Evolutionary conservation across 116 monocot species (phyloP).

Genomic region (Cymodocea nodosa): DNA sequence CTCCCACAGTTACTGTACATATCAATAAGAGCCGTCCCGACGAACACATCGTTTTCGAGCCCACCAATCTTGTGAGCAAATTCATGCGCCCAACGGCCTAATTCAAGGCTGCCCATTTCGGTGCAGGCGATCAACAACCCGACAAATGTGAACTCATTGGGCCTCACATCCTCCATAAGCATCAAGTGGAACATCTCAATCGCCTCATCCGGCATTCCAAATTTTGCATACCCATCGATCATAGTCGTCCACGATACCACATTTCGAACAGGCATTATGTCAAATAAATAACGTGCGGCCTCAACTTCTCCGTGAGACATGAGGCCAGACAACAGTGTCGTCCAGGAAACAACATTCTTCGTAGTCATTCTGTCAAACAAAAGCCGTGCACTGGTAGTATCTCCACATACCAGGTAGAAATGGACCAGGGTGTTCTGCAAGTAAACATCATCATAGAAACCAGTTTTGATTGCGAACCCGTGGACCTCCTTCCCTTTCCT

Average conservation of each 20-base stretch:
- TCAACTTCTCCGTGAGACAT: conserved; percentile 21
- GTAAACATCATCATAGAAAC: conserved; percentile 15
- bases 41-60: conserved; percentile 16
- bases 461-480: conserved; percentile 24
- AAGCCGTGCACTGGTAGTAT: conserved; percentile 9
- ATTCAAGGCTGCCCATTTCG: conserved; percentile 30
- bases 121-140: conserved; percentile 36
- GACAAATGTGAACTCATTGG: conserved; percentile 55
- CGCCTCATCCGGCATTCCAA: conserved; percentile 40
- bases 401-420: conserved; percentile 24
- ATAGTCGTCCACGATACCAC: conserved; percentile 63
- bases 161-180: conserved; percentile 28
- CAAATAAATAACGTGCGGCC: conserved; percentile 25
- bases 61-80: conserved; percentile 26
- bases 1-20: conserved; percentile 74
- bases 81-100: conserved; percentile 43
- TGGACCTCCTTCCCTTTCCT: conserved; percentile 27
- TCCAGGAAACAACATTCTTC: conserved; percentile 50
- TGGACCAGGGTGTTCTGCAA: conserved; percentile 27
- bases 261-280: conserved; percentile 32
- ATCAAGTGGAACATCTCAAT: conserved; percentile 38
- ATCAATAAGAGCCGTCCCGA: conserved; percentile 49
- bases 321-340: conserved; percentile 30
- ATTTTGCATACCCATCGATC: conserved; percentile 34
- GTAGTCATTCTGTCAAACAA: conserved; percentile 41